Conservation (phyloP, 768 basidiomycete genomes). For the Cystobasidium tubakii region DNA sequence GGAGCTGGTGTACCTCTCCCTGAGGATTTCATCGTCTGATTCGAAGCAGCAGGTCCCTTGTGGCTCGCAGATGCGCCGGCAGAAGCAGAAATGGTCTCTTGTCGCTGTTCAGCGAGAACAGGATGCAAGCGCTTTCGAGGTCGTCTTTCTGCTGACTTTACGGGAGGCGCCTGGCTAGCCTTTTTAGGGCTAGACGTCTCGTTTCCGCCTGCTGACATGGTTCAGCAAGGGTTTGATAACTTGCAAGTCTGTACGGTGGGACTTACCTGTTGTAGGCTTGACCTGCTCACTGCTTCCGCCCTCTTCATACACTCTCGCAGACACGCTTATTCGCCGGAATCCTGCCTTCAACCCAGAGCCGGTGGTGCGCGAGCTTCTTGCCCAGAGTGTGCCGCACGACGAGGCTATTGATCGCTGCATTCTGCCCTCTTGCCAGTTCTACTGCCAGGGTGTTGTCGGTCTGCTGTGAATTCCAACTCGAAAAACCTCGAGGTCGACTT, state of each 20-base stretch:
- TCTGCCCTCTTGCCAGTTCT: neutral
- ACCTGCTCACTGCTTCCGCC: neutral
- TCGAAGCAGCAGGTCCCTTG: neutral
- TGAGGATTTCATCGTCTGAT: no score
- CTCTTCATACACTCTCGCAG: neutral
- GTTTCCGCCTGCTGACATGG: neutral
- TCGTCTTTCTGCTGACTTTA: neutral
- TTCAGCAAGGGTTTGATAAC: neutral
- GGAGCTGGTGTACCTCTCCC: neutral
- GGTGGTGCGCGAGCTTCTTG: neutral
- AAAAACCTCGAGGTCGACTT: neutral
- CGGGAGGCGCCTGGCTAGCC: neutral
- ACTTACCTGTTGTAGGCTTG: neutral
- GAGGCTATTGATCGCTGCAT: neutral
- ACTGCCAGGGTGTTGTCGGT: neutral
- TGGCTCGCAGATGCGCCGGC: neutral
- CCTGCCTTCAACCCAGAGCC: neutral
- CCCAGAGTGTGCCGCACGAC: neutral
- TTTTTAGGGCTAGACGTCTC: neutral
- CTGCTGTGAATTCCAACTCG: no score
- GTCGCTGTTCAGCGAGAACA: neutral
- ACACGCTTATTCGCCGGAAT: slow-evolving; percentile 3
- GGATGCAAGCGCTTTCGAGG: neutral
- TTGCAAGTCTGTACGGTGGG: no score
- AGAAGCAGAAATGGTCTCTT: neutral